A percentile compares a stretch with the other conserved stretches of the same genome.
phyloP scores from a whole-genome alignment of 179 eudicot species.

The Carnegiea gigantea region DNA sequence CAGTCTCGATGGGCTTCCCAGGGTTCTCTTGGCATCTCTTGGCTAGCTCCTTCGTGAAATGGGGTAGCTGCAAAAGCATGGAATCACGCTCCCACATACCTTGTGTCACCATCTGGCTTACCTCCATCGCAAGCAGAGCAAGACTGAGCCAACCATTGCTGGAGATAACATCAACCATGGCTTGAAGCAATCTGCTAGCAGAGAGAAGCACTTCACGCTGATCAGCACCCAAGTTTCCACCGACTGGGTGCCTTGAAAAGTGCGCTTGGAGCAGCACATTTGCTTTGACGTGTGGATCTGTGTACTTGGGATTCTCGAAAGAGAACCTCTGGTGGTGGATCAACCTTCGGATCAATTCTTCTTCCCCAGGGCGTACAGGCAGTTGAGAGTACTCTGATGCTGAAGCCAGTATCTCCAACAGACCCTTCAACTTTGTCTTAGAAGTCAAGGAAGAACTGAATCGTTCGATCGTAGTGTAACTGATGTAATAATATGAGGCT shows the following conservation, averaged over 20 bases:
- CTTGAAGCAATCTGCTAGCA: constrained; percentile 65
- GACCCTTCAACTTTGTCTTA: constrained; percentile 86
- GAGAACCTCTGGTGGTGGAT: constrained; percentile 84
- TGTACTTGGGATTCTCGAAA: constrained; percentile 70
- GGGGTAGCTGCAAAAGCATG: constrained; percentile 85
- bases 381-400: constrained; percentile 83
- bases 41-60: constrained; percentile 81
- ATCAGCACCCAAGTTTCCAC: constrained; percentile 73
- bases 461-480: constrained; percentile 92
- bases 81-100: constrained; percentile 99
- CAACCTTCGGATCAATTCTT: constrained; percentile 70
- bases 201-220: constrained; percentile 67
- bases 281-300: constrained; percentile 88
- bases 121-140: constrained; percentile 93
- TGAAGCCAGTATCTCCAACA: constrained; percentile 77
- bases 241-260: constrained; percentile 77
- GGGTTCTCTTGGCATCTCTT: constrained; percentile 83
- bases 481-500: constrained; percentile 87
- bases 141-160: constrained; percentile 91
- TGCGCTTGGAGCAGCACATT: constrained; percentile 78
- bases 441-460: constrained; percentile 83
- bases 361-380: constrained; percentile 88
- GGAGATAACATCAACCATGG: constrained; percentile 88
- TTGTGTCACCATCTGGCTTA: constrained; percentile 95
- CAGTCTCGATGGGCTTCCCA: constrained; percentile 65